These are phyloP conservation scores for Elaeis oleifera DNA, from an alignment of 202 grass and related monocot species.

Conservation along the genomic window DNA sequence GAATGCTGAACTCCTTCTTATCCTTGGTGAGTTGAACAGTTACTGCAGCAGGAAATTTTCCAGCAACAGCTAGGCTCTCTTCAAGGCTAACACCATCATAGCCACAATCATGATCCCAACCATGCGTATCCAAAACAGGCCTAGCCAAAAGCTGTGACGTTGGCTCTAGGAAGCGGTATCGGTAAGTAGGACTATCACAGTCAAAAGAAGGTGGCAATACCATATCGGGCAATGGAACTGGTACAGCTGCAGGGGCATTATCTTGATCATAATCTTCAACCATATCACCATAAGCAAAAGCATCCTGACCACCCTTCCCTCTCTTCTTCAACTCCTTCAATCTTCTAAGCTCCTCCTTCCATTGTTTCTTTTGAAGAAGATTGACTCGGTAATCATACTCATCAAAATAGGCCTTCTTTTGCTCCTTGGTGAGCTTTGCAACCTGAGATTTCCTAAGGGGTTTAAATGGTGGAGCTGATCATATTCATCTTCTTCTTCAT, in stretches of 20 bases:
- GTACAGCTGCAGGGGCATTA: conserved; percentile 5
- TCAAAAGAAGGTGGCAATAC: conserved; percentile 19
- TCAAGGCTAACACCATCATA: conserved; percentile 19
- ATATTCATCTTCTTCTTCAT: conserved; percentile 19
- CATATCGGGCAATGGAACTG: conserved; percentile 13
- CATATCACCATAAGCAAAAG: conserved; percentile 10
- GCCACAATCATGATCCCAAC: conserved; percentile 22
- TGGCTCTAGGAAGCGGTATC: conserved; percentile 17
- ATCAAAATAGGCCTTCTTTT: conserved; percentile 12
- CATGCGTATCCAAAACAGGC: conserved; percentile 13
- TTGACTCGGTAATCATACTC: conserved; percentile 21
- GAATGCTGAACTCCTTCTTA: conserved; percentile 18
- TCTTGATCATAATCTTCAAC: conserved; percentile 15
- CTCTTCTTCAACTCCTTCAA: conserved; percentile 15
- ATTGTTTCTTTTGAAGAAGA: conserved; percentile 20
- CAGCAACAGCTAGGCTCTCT: conserved; percentile 6
- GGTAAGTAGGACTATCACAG: conserved; percentile 4
- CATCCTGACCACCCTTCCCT: conserved; percentile 2
- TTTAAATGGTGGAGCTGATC: conserved; percentile 20
- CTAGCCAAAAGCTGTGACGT: conserved; percentile 15
- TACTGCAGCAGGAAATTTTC: conserved; percentile 1
- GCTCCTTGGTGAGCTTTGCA: conserved; percentile 12
- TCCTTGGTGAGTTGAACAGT: conserved; percentile 16
- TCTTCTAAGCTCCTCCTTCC: conserved; percentile 14
- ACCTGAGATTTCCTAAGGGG: conserved; percentile 13